phyloP scores from a whole-genome alignment of 148 eudicot genomes.

The Chenopodium quinoa region DNA sequence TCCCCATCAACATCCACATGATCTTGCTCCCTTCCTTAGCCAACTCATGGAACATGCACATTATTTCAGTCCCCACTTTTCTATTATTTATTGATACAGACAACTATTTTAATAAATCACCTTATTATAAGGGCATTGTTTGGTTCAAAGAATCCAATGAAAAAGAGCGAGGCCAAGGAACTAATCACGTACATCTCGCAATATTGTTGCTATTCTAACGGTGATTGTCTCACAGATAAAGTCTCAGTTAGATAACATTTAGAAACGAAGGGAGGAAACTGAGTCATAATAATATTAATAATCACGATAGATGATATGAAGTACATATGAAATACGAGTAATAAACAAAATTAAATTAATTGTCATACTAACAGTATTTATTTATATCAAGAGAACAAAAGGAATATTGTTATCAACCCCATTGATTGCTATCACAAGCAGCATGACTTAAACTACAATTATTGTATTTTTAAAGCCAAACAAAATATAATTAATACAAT shows the following conservation, averaged over 20 bases:
- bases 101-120: slow-evolving; percentile 22
- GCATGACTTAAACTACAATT: slow-evolving; percentile 20
- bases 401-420: slow-evolving; percentile 6
- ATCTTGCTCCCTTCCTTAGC: slow-evolving; percentile 40
- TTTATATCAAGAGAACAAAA: neutral
- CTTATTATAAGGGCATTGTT: slow-evolving; percentile 14
- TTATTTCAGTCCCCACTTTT: slow-evolving; percentile 27
- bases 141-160: slow-evolving; percentile 31
- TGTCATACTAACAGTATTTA: neutral
- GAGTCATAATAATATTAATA: too few species aligned
- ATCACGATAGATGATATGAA: too few species aligned
- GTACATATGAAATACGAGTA: too few species aligned
- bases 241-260: too few species aligned
- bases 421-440: slow-evolving; percentile 20
- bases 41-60: slow-evolving; percentile 33
- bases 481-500: slow-evolving; percentile 8
- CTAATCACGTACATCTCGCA: too few species aligned
- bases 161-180: neutral
- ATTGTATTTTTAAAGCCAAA: slow-evolving; percentile 18
- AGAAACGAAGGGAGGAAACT: too few species aligned
- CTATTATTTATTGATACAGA: slow-evolving; percentile 22
- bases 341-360: neutral
- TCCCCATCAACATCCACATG: slow-evolving; percentile 48
- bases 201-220: too few species aligned
- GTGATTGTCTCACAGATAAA: too few species aligned